Evolutionary conservation across 129 eudicot species (phyloP).

Genomic region (Chrysanthemum seticuspe): DNA sequence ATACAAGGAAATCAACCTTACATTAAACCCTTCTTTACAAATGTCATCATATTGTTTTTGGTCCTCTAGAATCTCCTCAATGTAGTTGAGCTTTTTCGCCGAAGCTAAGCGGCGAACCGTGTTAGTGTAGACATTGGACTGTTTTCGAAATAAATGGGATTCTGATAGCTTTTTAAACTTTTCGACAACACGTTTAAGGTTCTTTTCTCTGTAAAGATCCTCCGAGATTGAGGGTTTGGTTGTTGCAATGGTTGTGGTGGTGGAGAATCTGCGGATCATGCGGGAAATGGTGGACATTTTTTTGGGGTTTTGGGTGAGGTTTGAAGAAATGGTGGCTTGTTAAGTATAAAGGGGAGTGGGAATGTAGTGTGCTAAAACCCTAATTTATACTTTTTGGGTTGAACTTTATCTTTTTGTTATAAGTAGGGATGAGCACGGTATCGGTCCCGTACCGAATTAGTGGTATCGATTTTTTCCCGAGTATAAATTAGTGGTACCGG

Average conservation of each 20-base stretch:
- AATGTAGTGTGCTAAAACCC: too few relatives aligned
- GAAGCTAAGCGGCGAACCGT: slow-evolving; percentile 50
- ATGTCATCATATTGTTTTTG: slow-evolving; percentile 50
- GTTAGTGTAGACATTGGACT: slow-evolving; percentile 26
- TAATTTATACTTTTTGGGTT: too few relatives aligned
- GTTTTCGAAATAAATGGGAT: slow-evolving; percentile 36
- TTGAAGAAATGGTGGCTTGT: too few relatives aligned
- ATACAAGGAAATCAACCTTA: slow-evolving; percentile 44
- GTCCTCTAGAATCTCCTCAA: slow-evolving; percentile 52
- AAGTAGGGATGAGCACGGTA: too few relatives aligned
- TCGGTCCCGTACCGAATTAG: too few relatives aligned
- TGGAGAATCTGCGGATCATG: slow-evolving; percentile 41
- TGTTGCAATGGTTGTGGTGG: slow-evolving; percentile 21
- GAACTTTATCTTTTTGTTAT: too few relatives aligned
- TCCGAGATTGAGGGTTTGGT: slow-evolving; percentile 24
- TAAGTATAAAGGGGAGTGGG: too few relatives aligned
- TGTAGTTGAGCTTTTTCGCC: slow-evolving; percentile 36
- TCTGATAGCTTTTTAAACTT: slow-evolving; percentile 39
- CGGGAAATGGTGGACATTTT: slow-evolving; percentile 52
- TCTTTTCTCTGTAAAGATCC: slow-evolving; percentile 46
- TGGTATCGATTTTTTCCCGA: too few relatives aligned
- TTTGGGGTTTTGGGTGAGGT: neutral
- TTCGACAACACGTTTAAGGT: slow-evolving; percentile 35
- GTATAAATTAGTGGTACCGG: too few relatives aligned
- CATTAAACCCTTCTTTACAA: slow-evolving; percentile 45